A percentile compares a stretch with the other conserved stretches of the same genome.
These are phyloP conservation scores for Ascosphaera acerosa DNA, from an alignment of 2,329 filamentous ascomycete genomes.

Conservation along the genomic window DNA sequence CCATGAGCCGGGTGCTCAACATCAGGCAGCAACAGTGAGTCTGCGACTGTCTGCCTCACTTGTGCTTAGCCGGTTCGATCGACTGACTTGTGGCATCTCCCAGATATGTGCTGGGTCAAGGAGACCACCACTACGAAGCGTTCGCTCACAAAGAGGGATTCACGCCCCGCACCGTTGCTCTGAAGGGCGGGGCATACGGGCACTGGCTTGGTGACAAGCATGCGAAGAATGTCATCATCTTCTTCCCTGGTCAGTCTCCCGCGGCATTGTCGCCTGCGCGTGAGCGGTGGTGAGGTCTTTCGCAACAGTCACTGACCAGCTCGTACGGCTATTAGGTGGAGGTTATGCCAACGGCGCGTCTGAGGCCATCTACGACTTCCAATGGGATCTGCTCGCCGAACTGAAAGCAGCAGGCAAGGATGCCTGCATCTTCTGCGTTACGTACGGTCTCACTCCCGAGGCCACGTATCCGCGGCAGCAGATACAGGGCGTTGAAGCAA, in stretches of 20 bases:
- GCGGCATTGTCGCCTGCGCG: too few species aligned
- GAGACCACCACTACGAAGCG: slow-evolving; percentile 9
- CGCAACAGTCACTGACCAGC: neutral
- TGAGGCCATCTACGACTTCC: slow-evolving; percentile 21
- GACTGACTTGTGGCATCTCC: neutral
- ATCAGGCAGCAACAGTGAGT: slow-evolving; percentile 1
- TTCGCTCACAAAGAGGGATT: slow-evolving; percentile 9
- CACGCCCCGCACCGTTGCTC: slow-evolving; percentile 9
- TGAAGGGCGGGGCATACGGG: slow-evolving; percentile 13
- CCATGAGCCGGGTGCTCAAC: neutral
- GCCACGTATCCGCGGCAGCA: slow-evolving; percentile 17
- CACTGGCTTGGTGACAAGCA: slow-evolving; percentile 16
- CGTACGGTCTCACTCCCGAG: slow-evolving; percentile 27
- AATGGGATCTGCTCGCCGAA: slow-evolving; percentile 15
- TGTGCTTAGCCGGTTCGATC: too few species aligned
- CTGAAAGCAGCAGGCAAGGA: slow-evolving; percentile 18
- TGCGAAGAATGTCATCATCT: slow-evolving; percentile 17
- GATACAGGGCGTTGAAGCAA: slow-evolving; percentile 13
- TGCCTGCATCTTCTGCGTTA: slow-evolving; percentile 25
- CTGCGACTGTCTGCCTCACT: too few species aligned
- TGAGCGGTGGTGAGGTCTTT: too few species aligned
- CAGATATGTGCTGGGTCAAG: neutral
- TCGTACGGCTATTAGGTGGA: slow-evolving; percentile 17
- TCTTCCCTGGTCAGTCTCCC: slow-evolving; percentile 13
- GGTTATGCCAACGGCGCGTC: slow-evolving; percentile 25